These are phyloP conservation scores for Paratinospora sagittata DNA, from an alignment of 164 flowering plant species.

Conservation along the genomic window DNA sequence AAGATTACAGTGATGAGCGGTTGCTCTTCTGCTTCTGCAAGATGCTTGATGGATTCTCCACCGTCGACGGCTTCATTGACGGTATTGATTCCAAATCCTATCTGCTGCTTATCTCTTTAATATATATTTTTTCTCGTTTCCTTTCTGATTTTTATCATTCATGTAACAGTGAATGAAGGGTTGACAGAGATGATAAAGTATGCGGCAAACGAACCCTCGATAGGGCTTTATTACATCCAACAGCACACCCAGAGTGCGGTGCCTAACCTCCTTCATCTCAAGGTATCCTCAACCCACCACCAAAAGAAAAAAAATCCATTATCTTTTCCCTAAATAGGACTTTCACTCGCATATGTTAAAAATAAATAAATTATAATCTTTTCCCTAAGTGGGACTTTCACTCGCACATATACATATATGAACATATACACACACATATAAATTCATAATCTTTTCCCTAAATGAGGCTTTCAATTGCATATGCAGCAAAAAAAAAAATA, in stretches of 20 bases:
- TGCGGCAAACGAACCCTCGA: slow-evolving; percentile 89
- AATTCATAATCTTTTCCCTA: too few species aligned
- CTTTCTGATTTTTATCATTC: neutral
- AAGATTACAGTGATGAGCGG: neutral
- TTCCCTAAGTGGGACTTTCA: too few species aligned
- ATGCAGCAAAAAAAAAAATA: too few species aligned
- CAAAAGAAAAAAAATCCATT: too few species aligned
- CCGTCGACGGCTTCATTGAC: slow-evolving; percentile 31
- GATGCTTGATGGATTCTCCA: slow-evolving; percentile 28
- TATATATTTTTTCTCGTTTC: neutral
- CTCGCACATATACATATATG: too few species aligned
- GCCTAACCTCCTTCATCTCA: slow-evolving; percentile 54
- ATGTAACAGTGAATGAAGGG: slow-evolving; percentile 34
- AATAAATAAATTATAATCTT: too few species aligned
- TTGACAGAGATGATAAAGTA: slow-evolving; percentile 78
- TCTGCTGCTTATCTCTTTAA: too few species aligned
- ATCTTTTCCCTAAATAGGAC: too few species aligned
- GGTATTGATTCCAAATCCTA: slow-evolving; percentile 11
- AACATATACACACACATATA: too few species aligned
- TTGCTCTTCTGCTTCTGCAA: neutral
- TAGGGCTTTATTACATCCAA: slow-evolving; percentile 84
- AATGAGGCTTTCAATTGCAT: too few species aligned
- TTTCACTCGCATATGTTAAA: too few species aligned
- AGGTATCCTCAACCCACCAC: slow-evolving; percentile 9
- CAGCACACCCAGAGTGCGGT: slow-evolving; percentile 74